These are phyloP conservation scores for Penicillium sp. DNA, from an alignment of 2,329 filamentous ascomycete genomes.

Conservation along the genomic window DNA sequence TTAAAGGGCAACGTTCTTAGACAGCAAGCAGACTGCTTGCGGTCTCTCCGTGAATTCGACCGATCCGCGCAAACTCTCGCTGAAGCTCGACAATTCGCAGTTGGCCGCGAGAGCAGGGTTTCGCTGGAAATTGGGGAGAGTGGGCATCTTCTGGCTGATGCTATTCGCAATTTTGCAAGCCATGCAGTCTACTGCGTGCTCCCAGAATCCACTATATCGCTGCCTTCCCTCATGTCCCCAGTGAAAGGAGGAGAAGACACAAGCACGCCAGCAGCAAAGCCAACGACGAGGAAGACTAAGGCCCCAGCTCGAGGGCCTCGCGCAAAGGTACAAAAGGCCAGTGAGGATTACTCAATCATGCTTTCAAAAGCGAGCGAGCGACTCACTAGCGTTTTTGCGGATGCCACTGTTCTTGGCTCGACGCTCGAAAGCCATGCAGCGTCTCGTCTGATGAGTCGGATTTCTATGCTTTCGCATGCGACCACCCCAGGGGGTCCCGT, in stretches of 20 bases:
- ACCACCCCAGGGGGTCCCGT: slow-evolving; percentile 31
- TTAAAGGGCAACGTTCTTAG: slow-evolving; percentile 49
- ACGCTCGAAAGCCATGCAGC: slow-evolving; percentile 39
- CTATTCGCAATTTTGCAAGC: slow-evolving; percentile 56
- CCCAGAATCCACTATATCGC: slow-evolving; percentile 86
- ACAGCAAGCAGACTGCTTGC: slow-evolving; percentile 49
- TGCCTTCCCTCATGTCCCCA: slow-evolving; percentile 60
- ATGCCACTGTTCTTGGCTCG: slow-evolving; percentile 35
- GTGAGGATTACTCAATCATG: slow-evolving; percentile 36
- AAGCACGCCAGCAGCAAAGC: slow-evolving; percentile 23
- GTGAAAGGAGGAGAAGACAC: slow-evolving; percentile 38
- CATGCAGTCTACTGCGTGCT: slow-evolving; percentile 86
- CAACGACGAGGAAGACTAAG: slow-evolving; percentile 25
- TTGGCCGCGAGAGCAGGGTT: slow-evolving; percentile 57
- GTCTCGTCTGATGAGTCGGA: slow-evolving; percentile 38
- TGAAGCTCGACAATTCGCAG: slow-evolving; percentile 31
- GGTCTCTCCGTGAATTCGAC: slow-evolving; percentile 49
- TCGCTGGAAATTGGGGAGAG: slow-evolving; percentile 44
- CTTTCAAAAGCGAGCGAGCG: slow-evolving; percentile 35
- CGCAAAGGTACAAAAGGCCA: slow-evolving; percentile 27
- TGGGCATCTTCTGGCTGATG: slow-evolving; percentile 36
- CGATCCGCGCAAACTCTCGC: slow-evolving; percentile 54
- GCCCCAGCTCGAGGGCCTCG: slow-evolving; percentile 27
- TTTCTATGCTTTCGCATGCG: slow-evolving; percentile 43
- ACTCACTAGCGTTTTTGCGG: slow-evolving; percentile 32